These are phyloP conservation scores for Theileria sp. DNA, from an alignment of 169 alveolate genomes.

Conservation along the genomic window DNA sequence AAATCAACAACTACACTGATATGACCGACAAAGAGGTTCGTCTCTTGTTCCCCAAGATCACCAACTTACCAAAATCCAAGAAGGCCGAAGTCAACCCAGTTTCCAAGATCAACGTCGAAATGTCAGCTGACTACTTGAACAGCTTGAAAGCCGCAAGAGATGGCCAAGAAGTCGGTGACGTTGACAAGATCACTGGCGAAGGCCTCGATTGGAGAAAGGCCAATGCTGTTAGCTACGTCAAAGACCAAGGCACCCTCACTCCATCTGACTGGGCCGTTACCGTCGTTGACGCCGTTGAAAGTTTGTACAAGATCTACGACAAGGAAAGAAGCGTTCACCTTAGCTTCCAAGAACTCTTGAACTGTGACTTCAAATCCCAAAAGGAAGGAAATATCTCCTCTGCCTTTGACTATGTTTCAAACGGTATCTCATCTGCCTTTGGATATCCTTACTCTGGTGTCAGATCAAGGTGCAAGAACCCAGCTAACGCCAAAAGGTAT, in stretches of 20 bases:
- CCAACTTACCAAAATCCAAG: constrained; percentile 3
- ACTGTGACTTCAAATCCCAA: constrained; percentile 69
- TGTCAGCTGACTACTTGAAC: background rate
- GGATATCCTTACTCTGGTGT: constrained; percentile 77
- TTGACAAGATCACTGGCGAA: constrained; percentile 21
- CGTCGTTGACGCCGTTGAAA: constrained; percentile 74
- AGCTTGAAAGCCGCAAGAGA: constrained; percentile 31
- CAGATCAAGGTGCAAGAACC: constrained; percentile 33
- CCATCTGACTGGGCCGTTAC: constrained; percentile 87
- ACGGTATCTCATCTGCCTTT: constrained; percentile 72
- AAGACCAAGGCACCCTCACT: constrained; percentile 74
- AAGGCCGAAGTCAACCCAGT: constrained; percentile 16
- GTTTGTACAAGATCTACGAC: constrained; percentile 68
- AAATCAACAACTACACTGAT: constrained; percentile 50
- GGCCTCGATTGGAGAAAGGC: constrained; percentile 71
- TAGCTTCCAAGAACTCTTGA: constrained; percentile 87
- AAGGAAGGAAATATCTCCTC: constrained; percentile 80
- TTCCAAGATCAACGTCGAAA: constrained; percentile 19
- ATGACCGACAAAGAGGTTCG: constrained; percentile 39
- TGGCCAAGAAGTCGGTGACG: constrained; percentile 10
- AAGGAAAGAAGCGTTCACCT: constrained; percentile 43
- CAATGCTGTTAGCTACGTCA: constrained; percentile 74
- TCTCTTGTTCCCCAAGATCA: constrained; percentile 13
- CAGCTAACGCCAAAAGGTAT: constrained; percentile 16
- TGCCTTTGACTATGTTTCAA: constrained; percentile 78